phyloP scores from a whole-genome alignment of 2,329 filamentous ascomycete genomes.

The Hirsutella thompsonii region DNA sequence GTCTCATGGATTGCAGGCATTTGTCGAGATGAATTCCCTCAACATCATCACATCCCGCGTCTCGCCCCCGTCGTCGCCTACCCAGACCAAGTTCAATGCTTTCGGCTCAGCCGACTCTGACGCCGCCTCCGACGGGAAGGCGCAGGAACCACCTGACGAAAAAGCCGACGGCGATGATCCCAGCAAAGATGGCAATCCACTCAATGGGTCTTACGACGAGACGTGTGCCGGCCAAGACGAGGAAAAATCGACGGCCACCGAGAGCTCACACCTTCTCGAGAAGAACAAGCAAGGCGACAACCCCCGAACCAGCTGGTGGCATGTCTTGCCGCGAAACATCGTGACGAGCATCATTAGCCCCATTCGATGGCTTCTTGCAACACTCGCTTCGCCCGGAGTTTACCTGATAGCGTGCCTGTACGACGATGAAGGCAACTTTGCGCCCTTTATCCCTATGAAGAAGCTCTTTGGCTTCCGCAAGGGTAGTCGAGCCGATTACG shows the following conservation, averaged over 20 bases:
- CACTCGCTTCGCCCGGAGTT: conserved; percentile 65
- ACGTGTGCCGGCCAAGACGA: conserved; percentile 21
- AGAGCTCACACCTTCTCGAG: conserved; percentile 52
- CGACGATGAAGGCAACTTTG: conserved; percentile 67
- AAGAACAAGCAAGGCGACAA: conserved; percentile 19
- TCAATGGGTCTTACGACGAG: conserved; percentile 13
- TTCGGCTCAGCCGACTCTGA: conserved; percentile 38
- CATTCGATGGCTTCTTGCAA: conserved; percentile 65
- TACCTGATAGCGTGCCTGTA: conserved; percentile 77
- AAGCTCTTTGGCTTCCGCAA: conserved; percentile 43
- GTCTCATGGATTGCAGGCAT: conserved; percentile 40
- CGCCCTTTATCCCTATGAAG: conserved; percentile 60
- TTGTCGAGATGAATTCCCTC: conserved; percentile 82
- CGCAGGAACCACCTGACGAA: conserved; percentile 13
- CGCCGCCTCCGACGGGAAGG: conserved; percentile 28
- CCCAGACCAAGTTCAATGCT: conserved; percentile 47
- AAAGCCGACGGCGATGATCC: conserved; percentile 22
- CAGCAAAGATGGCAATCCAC: neutral
- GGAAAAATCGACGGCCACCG: conserved; percentile 26
- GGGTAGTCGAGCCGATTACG: conserved; percentile 17
- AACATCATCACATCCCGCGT: conserved; percentile 85
- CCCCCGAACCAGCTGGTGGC: conserved; percentile 34
- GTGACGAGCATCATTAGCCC: conserved; percentile 61
- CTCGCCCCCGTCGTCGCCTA: conserved; percentile 44
- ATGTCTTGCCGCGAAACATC: conserved; percentile 53